A percentile compares a stretch with the other conserved stretches of the same genome.
Evolutionary conservation across 768 basidiomycete genomes (phyloP).

Genomic region (Leccinum olivaceopallidum): DNA sequence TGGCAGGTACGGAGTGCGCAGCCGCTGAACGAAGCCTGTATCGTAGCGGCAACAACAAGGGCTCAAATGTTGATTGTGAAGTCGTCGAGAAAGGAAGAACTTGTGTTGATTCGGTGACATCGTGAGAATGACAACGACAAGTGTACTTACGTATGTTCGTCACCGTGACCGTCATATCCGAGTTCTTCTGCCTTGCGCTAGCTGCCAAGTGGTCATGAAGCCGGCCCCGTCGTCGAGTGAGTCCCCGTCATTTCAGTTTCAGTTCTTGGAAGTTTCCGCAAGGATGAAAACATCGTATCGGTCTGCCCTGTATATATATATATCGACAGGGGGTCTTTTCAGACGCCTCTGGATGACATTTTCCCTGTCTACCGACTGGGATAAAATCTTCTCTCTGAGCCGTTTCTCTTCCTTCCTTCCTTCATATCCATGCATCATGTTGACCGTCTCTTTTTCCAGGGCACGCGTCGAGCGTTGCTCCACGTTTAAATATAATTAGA

Average conservation of each 20-base stretch:
- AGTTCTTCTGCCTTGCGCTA: background rate
- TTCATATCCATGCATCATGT: conserved; percentile 1
- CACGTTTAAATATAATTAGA: background rate
- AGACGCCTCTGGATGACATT: conserved; percentile 32
- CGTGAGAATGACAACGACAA: background rate
- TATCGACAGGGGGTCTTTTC: conserved; percentile 27
- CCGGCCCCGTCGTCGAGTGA: background rate
- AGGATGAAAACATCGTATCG: conserved; percentile 30
- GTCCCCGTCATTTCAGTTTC: background rate
- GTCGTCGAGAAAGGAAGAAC: background rate
- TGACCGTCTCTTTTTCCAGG: conserved; percentile 16
- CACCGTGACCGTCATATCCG: background rate
- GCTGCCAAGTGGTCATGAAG: too few species aligned
- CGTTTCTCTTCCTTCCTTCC: background rate
- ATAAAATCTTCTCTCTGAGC: conserved; percentile 38
- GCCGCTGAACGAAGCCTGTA: background rate
- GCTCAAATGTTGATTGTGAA: background rate
- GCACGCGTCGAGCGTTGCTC: background rate
- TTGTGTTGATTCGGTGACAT: background rate
- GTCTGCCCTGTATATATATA: background rate
- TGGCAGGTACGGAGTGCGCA: background rate
- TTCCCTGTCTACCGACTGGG: conserved; percentile 18
- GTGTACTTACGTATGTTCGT: background rate
- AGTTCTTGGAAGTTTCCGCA: background rate
- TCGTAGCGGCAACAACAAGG: background rate